Evolutionary conservation across 139 green algal genomes (phyloP).

Genomic region (Chlamydomonas incerta): DNA sequence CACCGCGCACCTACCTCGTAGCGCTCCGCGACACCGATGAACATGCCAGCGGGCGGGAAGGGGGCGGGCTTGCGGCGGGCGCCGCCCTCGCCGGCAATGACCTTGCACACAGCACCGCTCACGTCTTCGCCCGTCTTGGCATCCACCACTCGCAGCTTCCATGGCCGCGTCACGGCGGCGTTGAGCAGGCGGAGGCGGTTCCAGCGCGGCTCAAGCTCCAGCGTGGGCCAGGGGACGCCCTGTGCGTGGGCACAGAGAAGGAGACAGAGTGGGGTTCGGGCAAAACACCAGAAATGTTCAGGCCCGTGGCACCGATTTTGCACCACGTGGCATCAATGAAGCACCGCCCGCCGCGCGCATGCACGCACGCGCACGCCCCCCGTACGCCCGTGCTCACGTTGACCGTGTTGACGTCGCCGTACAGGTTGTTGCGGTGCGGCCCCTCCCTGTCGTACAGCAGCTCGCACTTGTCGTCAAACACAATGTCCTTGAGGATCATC

Average conservation of each 20-base stretch:
- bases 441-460: no score
- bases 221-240: not conserved
- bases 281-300: no score
- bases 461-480: conserved; percentile 13
- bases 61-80: not conserved
- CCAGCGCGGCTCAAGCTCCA: not conserved
- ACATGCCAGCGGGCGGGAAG: conserved; percentile 1
- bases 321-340: no score
- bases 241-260: no score
- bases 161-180: not conserved
- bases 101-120: not conserved
- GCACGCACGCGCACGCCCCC: no score
- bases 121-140: not conserved
- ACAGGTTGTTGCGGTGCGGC: no score
- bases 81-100: not conserved
- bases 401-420: not conserved
- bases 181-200: not conserved
- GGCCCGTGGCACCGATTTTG: no score
- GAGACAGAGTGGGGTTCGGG: no score
- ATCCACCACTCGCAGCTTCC: not conserved
- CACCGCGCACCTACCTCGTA: not conserved
- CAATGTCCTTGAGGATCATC: not conserved
- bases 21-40: conserved; percentile 23
- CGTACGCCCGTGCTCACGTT: not conserved
- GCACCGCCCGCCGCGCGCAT: conserved; percentile 1